Conservation (phyloP, 1,139 yeast species). For the Geotrichum carabidarum region DNA sequence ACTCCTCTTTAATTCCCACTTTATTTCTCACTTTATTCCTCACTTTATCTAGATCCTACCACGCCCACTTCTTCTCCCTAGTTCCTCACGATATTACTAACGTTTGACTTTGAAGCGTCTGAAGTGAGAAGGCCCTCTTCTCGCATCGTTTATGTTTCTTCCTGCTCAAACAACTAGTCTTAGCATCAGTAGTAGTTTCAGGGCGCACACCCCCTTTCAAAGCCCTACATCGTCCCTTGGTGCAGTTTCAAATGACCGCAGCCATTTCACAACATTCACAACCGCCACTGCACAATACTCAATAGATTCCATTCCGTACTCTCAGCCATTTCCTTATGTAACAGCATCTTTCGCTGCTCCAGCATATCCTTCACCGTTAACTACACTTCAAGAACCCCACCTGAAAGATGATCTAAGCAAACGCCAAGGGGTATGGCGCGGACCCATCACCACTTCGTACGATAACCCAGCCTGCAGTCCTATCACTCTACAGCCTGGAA, state of each 20-base stretch:
- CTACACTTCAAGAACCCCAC: too few species aligned
- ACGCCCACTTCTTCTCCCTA: not conserved
- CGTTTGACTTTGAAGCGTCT: too few species aligned
- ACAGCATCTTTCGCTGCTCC: not conserved
- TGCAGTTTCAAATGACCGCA: not conserved
- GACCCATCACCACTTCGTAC: slow-evolving; percentile 2
- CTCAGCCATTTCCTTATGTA: not conserved
- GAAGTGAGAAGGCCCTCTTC: not conserved
- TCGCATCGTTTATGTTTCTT: not conserved
- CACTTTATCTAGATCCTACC: not conserved
- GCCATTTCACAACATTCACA: not conserved
- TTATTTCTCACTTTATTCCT: not conserved
- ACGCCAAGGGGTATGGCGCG: slow-evolving; percentile 17
- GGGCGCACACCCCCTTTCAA: not conserved
- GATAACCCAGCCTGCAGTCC: slow-evolving; percentile 23
- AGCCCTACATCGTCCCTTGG: not conserved
- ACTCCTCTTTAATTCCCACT: not conserved
- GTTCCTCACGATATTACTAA: too few species aligned
- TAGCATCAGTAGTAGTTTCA: not conserved
- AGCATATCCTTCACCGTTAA: not conserved
- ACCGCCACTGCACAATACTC: not conserved
- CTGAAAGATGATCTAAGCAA: not conserved
- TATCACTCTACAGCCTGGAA: slow-evolving; percentile 21
- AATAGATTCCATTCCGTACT: not conserved
- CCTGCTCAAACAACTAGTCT: not conserved